phyloP scores from a whole-genome alignment of 2,329 filamentous ascomycete genomes.

The Didymellaceae sp. region DNA sequence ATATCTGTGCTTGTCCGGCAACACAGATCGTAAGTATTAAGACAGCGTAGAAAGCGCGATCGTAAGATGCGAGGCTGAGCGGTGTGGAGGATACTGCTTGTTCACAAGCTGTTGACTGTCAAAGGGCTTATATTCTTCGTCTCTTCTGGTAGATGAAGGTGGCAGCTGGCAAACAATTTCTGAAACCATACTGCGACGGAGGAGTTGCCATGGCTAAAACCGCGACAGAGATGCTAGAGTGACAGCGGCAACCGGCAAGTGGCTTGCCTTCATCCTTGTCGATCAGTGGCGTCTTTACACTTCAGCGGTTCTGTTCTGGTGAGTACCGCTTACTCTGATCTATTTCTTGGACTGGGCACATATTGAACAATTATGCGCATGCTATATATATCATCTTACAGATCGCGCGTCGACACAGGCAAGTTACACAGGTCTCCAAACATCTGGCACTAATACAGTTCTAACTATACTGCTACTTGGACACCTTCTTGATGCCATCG shows the following conservation, averaged over 20 bases:
- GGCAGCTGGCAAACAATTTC: conserved; percentile 23
- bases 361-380: background rate
- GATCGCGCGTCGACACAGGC: no score
- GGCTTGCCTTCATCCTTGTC: background rate
- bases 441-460: background rate
- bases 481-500: background rate
- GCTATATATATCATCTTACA: no score
- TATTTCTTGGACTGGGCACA: no score
- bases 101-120: background rate
- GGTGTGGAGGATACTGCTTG: background rate
- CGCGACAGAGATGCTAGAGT: conserved; percentile 12
- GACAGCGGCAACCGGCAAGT: conserved; percentile 15
- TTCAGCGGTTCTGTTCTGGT: background rate
- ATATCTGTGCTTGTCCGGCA: background rate
- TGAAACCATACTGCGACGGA: conserved; percentile 47
- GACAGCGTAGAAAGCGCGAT: background rate
- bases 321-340: background rate
- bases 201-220: conserved; percentile 11
- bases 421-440: no score
- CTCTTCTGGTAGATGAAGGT: conserved; percentile 26
- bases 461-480: background rate
- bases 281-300: background rate
- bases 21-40: background rate
- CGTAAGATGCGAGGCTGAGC: background rate
- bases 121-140: conserved; percentile 10